Conservation (phyloP, 306 rosid species). For the Urtica urens region DNA sequence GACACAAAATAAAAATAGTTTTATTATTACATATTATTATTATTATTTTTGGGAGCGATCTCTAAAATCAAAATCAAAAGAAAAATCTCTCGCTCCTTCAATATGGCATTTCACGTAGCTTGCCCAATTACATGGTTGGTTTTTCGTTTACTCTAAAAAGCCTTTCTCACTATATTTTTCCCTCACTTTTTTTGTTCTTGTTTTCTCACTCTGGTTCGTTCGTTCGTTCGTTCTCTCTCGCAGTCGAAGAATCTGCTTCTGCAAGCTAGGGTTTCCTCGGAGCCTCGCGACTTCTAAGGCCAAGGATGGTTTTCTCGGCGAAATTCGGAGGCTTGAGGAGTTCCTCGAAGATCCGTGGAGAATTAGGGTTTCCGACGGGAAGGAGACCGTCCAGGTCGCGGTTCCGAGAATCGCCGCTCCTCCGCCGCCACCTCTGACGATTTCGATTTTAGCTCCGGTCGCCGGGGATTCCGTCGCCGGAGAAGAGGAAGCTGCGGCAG, state of each 20-base stretch:
- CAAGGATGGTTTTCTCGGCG: constrained; percentile 32
- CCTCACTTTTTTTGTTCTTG: constrained; percentile 6
- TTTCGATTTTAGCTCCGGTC: constrained; percentile 1
- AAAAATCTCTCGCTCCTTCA: constrained; percentile 32
- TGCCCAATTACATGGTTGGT: constrained; percentile 67
- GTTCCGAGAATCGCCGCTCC: constrained; percentile 77
- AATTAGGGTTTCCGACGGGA: constrained; percentile 34
- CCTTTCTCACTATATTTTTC: too few species aligned
- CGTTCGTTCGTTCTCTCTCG: constrained; percentile 4
- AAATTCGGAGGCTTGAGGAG: constrained; percentile 35
- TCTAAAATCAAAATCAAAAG: constrained; percentile 25
- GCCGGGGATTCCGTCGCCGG: constrained; percentile 33
- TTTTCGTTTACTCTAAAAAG: constrained; percentile 4
- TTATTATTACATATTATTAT: background rate
- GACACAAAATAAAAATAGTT: background rate
- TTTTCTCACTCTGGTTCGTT: constrained; percentile 4
- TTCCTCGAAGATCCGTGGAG: constrained; percentile 42
- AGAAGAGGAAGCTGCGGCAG: constrained; percentile 46
- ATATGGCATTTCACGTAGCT: constrained; percentile 83
- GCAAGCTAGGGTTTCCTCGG: constrained; percentile 58
- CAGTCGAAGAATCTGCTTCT: constrained; percentile 66
- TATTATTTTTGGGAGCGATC: constrained; percentile 19
- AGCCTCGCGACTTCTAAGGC: constrained; percentile 23
- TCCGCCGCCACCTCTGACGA: constrained; percentile 36
- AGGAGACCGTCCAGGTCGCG: constrained; percentile 37